phyloP scores from a whole-genome alignment of 768 basidiomycete species.

The Hysterangium stoloniferum region DNA sequence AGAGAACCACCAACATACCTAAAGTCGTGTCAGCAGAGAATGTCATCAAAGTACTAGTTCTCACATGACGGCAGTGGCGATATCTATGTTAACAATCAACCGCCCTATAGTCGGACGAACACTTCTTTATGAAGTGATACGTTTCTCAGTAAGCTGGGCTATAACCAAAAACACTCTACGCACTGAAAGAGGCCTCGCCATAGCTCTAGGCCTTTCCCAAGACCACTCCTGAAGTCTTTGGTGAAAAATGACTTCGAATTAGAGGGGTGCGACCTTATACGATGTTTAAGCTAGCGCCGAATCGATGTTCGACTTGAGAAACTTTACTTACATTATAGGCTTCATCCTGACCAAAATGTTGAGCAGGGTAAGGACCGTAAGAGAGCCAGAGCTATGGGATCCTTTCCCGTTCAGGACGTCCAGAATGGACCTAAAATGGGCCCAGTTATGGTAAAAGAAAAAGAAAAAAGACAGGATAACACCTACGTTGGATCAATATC shows the following conservation, averaged over 20 bases:
- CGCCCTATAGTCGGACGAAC: slow-evolving; percentile 18
- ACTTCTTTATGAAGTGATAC: not conserved
- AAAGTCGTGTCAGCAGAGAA: not conserved
- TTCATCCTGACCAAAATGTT: slow-evolving; percentile 9
- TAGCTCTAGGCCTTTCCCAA: slow-evolving; percentile 4
- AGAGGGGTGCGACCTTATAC: slow-evolving; percentile 4
- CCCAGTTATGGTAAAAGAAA: too few relatives aligned
- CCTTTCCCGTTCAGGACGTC: slow-evolving; percentile 4
- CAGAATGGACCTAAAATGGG: not conserved
- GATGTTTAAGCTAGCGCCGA: not conserved
- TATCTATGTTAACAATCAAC: slow-evolving; percentile 22
- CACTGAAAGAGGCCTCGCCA: slow-evolving; percentile 11
- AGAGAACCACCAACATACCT: slow-evolving; percentile 12
- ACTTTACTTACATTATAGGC: slow-evolving; percentile 4
- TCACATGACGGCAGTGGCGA: slow-evolving; percentile 20
- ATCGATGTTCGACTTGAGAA: not conserved
- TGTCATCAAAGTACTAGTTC: not conserved
- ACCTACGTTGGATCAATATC: slow-evolving; percentile 5
- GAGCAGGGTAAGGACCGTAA: not conserved
- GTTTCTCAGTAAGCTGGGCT: not conserved
- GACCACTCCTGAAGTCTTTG: not conserved
- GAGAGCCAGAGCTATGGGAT: not conserved
- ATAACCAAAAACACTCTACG: not conserved
- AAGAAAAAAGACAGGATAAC: not conserved
- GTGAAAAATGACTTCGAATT: slow-evolving; percentile 9